phyloP scores from a whole-genome alignment of 1,139 yeast species.

The Kurtzmaniella quercitrusa region DNA sequence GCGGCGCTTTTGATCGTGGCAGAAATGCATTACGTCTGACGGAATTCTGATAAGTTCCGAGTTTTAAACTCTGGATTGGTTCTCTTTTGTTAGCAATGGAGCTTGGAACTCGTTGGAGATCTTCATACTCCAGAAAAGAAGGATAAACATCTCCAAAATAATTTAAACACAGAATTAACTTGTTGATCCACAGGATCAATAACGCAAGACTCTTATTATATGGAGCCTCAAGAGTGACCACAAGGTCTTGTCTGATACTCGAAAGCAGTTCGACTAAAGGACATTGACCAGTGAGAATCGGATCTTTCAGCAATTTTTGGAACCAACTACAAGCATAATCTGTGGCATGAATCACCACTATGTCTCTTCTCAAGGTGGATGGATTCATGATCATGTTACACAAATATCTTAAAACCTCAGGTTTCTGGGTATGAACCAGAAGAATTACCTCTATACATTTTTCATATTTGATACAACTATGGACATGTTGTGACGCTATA shows the following conservation, averaged over 20 bases:
- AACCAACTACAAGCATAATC: not conserved
- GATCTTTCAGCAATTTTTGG: not conserved
- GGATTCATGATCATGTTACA: not conserved
- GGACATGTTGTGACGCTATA: constrained; percentile 2
- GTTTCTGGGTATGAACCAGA: not conserved
- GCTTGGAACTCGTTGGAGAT: not conserved
- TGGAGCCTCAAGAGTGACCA: not conserved
- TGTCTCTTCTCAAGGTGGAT: not conserved
- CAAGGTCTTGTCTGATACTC: not conserved
- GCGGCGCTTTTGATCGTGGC: not conserved
- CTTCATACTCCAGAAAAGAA: not conserved
- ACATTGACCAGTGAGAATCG: not conserved
- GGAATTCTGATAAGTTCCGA: not conserved
- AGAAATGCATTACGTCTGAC: not conserved
- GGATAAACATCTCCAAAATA: not conserved
- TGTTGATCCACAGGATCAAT: not conserved
- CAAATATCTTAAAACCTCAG: not conserved
- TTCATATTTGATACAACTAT: not conserved
- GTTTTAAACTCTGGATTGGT: not conserved
- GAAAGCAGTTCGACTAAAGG: not conserved
- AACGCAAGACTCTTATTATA: not conserved
- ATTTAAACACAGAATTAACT: not conserved
- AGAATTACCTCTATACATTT: not conserved
- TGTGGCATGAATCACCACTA: not conserved
- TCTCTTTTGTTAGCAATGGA: not conserved